Evolutionary conservation across 352 stramenopile species (phyloP), one percentile per base, ranked within the genome.

Genomic region (Globisporangium viniferum): DNA sequence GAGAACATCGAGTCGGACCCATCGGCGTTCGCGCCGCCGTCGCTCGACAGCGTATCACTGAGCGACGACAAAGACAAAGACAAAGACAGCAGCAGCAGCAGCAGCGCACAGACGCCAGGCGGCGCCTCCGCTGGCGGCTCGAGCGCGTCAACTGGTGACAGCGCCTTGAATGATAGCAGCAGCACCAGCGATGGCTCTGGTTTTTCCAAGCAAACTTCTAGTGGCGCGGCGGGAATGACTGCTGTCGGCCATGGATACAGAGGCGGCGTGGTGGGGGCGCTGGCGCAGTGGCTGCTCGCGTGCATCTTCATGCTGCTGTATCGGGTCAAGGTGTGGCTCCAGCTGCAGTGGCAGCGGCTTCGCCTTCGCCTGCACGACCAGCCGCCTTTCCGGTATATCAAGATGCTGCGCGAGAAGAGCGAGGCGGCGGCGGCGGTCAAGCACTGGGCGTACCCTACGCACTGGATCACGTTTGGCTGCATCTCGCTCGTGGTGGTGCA

Each of bases 371-470:
- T 78, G 58, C 66, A 59, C 61, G 66, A 64, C 31, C 54, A 70
- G 20, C 65, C 70, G 31, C 60, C 62, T 10, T 67, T 66, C 67
- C 57, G 57, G 24, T 69, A 58, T 27, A 49, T 69, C 54, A 27
- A 36, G n/a, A 27, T 58, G 54, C 39, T 69, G 20, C 64, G 64
- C 22, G 54, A 62, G 41, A 29, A 22, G 57, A 62, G 29, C 67
- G 61, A 65, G 2, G 61, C 61, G 33, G 55, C 60, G 2, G 64
- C 74, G 33, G 70, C 79, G 20, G 73, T 84, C 41, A 90, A 89
- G 62, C 75, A 88, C 62, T 92, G 78, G 73, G 80, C 75, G 61
- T 92, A 90, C 61, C 81, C 83, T 12, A 92, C 83, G 3, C 77
- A 86, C 33, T 92, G 75, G 74, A 74, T 92, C 67, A 86, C 81